Evolutionary conservation across 2,329 filamentous ascomycete genomes (phyloP), one percentile per base, ranked within the genome.

Genomic region (Niveomyces coronatus): DNA sequence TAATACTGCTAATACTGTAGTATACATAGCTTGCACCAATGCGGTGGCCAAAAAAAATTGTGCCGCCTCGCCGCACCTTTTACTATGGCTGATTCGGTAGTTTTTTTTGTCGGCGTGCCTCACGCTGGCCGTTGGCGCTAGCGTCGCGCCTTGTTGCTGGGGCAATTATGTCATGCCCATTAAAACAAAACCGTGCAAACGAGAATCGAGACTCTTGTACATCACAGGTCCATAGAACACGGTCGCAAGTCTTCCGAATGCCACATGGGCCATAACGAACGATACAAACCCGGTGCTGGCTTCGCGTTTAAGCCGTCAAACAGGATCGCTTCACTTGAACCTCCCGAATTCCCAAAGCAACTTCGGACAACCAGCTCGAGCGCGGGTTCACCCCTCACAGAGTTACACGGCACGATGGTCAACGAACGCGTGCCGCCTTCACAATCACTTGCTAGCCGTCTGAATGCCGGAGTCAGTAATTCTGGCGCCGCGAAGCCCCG

Each of bases 371-470:
- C 38, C 22, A 36, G 22, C 24, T 40, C 35, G 13, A 42, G 17
- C 9, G 36, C 18, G 16, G 40, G 39, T 29, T 37, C 45, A 29
- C 43, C 42, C 20, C 46, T 53, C 22, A 33, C 36, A 42, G 40
- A 46, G 20, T 38, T 51, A 14, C 37, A 36, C 10, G 18, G 13
- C 46, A 48, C 36, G 47, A 71, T 70, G 68, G 69, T 62, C 47
- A 66, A 61, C 51, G 70, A 62, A 58, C 65, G 53, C 47, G 67
- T 49, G 50, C 68, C 53, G 43, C 64, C 58, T 44, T 60, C 49
- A 53, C 65, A 57, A 24, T 53, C 50, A 51, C 65, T 50, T 50
- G 59, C 68, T 14, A 53, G 53, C 32, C 37, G 33, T 1, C 33
- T 39, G 9, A 26, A 51, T 51, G n/a, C 50, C 50, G 18, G 58